Percentiles rank a stretch among this genome's conserved stretches.
These are phyloP conservation scores for Kodamaea derodonti DNA, from an alignment of 1,139 yeast species.

Conservation along the genomic window DNA sequence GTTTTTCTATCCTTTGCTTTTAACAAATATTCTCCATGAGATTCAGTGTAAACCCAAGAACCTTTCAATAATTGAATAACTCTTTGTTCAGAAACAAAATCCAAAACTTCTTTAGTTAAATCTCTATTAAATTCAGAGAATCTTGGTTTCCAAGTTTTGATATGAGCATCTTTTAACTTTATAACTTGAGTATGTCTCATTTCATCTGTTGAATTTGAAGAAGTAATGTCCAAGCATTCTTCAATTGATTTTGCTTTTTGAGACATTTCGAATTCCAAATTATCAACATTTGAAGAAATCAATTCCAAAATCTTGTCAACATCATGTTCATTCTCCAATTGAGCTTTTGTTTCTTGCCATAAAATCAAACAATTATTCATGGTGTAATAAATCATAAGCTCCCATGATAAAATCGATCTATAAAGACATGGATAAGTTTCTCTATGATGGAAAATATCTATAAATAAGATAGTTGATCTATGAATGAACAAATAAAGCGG, in stretches of 20 bases:
- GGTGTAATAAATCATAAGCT: conserved; percentile 51
- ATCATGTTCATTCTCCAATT: conserved; percentile 39
- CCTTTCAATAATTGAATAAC: conserved; percentile 71
- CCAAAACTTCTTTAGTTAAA: conserved; percentile 58
- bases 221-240: conserved; percentile 43
- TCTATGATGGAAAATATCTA: conserved; percentile 33
- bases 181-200: conserved; percentile 56
- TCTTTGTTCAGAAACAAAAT: conserved; percentile 78
- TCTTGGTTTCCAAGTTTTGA: conserved; percentile 31
- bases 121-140: conserved; percentile 48
- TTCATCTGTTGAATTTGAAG: conserved; percentile 42
- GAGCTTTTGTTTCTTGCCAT: conserved; percentile 69
- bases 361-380: conserved; percentile 56
- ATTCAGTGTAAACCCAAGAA: conserved; percentile 75
- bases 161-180: conserved; percentile 33
- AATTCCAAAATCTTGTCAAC: conserved; percentile 47
- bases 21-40: conserved; percentile 47
- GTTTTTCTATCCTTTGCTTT: conserved; percentile 24
- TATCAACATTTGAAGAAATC: conserved; percentile 27
- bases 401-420: conserved; percentile 51
- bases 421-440: conserved; percentile 35
- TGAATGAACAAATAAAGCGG: conserved; percentile 39
- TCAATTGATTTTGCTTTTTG: conserved; percentile 29
- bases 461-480: conserved; percentile 37
- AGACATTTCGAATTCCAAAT: conserved; percentile 28